Conservation (phyloP, 768 basidiomycete species). For the Mycena galericulata region DNA sequence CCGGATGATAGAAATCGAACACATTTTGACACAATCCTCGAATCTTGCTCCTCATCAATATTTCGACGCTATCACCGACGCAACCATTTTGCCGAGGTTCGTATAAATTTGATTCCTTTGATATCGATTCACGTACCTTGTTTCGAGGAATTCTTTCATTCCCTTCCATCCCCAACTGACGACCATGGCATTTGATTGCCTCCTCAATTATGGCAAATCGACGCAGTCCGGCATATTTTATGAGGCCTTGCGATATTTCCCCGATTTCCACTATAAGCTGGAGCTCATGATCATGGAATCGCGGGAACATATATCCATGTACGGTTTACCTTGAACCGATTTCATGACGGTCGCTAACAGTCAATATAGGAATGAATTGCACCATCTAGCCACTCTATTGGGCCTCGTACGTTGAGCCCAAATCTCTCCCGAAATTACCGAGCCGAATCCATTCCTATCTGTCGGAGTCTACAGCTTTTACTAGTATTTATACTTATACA, state of each 20-base stretch:
- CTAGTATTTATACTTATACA: no score
- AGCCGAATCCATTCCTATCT: no score
- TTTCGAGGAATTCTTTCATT: background rate
- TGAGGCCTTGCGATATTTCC: background rate
- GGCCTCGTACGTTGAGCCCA: background rate
- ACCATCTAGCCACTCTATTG: background rate
- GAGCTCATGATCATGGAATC: background rate
- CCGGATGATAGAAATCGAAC: background rate
- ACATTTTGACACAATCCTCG: background rate
- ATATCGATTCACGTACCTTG: background rate
- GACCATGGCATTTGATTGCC: background rate
- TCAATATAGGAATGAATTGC: background rate
- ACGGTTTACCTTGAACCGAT: background rate
- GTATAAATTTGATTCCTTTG: background rate
- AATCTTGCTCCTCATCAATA: background rate
- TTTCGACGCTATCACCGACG: constrained; percentile 16
- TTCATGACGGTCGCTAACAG: background rate
- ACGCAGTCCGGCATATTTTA: background rate
- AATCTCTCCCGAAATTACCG: no score
- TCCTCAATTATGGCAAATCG: background rate
- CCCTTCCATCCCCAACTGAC: background rate
- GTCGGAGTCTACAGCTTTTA: no score
- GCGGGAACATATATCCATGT: background rate
- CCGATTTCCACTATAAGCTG: background rate
- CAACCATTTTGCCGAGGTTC: constrained; percentile 8